These are phyloP conservation scores for Phycomyces blakesleeanus DNA, from an alignment of 192 early-diverging fungal genomes.

Conservation along the genomic window DNA sequence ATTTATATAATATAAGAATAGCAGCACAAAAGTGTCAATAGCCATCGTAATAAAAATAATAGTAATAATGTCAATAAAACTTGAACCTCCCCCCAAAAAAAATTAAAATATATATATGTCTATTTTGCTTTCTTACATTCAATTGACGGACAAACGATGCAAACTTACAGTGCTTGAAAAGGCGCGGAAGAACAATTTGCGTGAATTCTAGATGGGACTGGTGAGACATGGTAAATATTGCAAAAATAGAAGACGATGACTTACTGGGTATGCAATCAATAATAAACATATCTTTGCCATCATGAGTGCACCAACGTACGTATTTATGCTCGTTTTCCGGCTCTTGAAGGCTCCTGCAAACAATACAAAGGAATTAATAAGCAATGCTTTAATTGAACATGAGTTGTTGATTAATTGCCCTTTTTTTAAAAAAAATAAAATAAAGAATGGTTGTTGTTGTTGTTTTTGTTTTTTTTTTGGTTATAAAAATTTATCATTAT, in stretches of 20 bases:
- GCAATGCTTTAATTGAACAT: too few relatives aligned
- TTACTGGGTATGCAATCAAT: constrained; percentile 41
- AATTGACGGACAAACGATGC: constrained; percentile 47
- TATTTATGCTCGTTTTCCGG: constrained; percentile 37
- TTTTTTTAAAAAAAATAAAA: too few relatives aligned
- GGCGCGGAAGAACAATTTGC: constrained; percentile 39
- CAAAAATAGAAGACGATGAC: neutral
- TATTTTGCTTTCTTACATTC: constrained; percentile 41
- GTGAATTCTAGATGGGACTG: constrained; percentile 36
- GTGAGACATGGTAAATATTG: neutral
- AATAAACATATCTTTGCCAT: constrained; percentile 39
- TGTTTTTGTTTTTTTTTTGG: neutral
- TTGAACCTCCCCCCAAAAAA: too few relatives aligned
- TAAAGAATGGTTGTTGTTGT: neutral
- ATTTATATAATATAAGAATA: too few relatives aligned
- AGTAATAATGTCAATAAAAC: neutral
- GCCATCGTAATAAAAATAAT: too few relatives aligned
- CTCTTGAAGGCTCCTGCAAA: constrained; percentile 28
- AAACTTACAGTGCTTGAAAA: constrained; percentile 50
- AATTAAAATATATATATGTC: too few relatives aligned
- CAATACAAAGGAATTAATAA: neutral
- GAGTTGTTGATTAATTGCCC: too few relatives aligned
- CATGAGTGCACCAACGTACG: constrained; percentile 32
- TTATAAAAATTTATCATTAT: too few relatives aligned
- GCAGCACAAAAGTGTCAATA: too few relatives aligned